Conservation (phyloP, 352 stramenopile genomes). For the Phytopythium oedochilum region DNA sequence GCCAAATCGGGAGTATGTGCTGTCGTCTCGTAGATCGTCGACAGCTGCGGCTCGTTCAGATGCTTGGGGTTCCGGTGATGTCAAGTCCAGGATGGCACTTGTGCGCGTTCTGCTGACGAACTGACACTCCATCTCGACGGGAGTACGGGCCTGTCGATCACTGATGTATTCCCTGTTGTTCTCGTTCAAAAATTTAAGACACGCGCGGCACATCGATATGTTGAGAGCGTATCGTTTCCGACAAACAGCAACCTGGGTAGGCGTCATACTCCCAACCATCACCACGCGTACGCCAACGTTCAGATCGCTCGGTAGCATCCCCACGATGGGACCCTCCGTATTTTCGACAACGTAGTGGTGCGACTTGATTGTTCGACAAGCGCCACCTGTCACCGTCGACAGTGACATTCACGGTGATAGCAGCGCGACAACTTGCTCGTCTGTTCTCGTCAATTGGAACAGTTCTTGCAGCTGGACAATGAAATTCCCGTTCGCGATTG, state of each 20-base stretch:
- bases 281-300: neutral
- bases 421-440: neutral
- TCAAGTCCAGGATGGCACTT: neutral
- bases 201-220: neutral
- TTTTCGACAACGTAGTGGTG: neutral
- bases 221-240: neutral
- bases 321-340: neutral
- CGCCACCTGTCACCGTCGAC: neutral
- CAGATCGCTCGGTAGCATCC: neutral
- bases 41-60: neutral
- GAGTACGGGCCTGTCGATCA: neutral
- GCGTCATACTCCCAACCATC: neutral
- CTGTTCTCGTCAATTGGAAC: neutral
- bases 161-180: neutral
- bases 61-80: no score
- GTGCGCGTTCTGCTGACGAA: neutral
- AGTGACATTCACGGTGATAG: neutral
- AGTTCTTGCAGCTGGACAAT: neutral
- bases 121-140: neutral
- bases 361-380: neutral
- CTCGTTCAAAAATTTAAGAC: neutral
- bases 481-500: neutral
- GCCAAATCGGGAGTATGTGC: neutral
- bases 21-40: neutral
- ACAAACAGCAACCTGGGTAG: neutral